Evolutionary conservation across 23 red algal genomes (phyloP), one percentile per base, ranked within the genome.

Genomic region (Agarophyton chilense): DNA sequence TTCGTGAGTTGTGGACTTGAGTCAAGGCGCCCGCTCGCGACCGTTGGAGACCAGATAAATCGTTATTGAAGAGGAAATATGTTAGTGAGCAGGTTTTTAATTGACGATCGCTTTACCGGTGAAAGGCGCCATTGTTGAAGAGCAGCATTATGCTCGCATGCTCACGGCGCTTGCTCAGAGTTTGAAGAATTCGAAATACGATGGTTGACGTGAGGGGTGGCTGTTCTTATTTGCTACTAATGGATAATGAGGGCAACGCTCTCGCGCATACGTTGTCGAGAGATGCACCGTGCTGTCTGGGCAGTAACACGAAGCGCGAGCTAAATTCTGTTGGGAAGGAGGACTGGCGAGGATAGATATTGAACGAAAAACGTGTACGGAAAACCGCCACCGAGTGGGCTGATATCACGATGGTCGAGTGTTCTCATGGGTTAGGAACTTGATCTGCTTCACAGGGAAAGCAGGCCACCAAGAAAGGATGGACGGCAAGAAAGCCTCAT

Each of bases 11-110:
- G 31, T 32, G 65, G 29, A 72, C 39, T 72, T 72, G 65, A 72
- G 35, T 72, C 65, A 72, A 56, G 25, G 56, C 65, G 65, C 21
- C 65, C 65, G 65, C 65, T 72, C 65, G 65, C 65, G 65, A 72
- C 65, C 39, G 35, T 72, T 72, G 36, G 65, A 7, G 35, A n/a
- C 6, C 1, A 18, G 65, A 28, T 43, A 41, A 72, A 72, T 61
- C 56, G 29, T 61, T 28, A 61, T 26, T 61, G 22, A 31, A 31
- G 56, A 31, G 29, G 56, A 61, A 61, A 61, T 24, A 31, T 61
- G 56, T 61, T 31, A 9, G 24, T 1, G 24, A 61, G 17, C 56
- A 61, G 10, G 56, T 31, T 61, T 56, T 61, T 61, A 61, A 61
- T 61, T 2, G 14, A 61, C 19, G 29, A 2, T 26, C 29, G 56